These are phyloP conservation scores for Bertia moriformis DNA, from an alignment of 2,329 filamentous ascomycete species.

Conservation along the genomic window DNA sequence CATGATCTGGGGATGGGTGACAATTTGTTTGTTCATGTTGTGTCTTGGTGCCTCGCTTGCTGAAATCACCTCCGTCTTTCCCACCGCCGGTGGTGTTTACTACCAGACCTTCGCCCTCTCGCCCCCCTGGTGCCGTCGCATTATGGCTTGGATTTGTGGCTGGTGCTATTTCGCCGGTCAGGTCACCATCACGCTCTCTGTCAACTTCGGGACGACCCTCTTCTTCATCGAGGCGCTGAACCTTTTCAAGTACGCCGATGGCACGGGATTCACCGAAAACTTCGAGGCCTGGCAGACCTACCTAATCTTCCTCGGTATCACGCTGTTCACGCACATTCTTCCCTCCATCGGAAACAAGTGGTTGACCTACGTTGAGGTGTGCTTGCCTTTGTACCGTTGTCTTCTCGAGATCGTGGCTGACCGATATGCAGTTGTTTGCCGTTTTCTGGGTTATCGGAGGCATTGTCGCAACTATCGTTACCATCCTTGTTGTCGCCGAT, in stretches of 20 bases:
- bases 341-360: conserved; percentile 54
- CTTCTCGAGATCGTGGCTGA: conserved; percentile 7
- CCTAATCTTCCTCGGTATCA: conserved; percentile 57
- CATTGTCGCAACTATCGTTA: conserved; percentile 49
- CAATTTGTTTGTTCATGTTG: conserved; percentile 48
- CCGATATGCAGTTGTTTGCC: conserved; percentile 22
- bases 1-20: conserved; percentile 56
- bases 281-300: conserved; percentile 51
- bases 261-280: conserved; percentile 25
- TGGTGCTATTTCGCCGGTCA: conserved; percentile 63
- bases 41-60: conserved; percentile 52
- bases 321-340: conserved; percentile 47
- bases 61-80: conserved; percentile 56
- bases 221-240: conserved; percentile 40
- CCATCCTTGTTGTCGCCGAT: conserved; percentile 51
- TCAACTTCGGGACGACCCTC: conserved; percentile 62
- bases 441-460: conserved; percentile 65
- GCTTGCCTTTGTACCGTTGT: conserved; percentile 13
- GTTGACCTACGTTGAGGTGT: conserved; percentile 56
- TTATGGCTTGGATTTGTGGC: conserved; percentile 56
- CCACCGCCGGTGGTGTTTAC: conserved; percentile 56
- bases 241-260: conserved; percentile 31
- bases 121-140: conserved; percentile 48
- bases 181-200: conserved; percentile 49
- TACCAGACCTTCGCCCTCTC: conserved; percentile 59